Base-by-base conservation (phyloP, 1,139 yeast species). In the Meyerozyma smithsonii region DNA sequence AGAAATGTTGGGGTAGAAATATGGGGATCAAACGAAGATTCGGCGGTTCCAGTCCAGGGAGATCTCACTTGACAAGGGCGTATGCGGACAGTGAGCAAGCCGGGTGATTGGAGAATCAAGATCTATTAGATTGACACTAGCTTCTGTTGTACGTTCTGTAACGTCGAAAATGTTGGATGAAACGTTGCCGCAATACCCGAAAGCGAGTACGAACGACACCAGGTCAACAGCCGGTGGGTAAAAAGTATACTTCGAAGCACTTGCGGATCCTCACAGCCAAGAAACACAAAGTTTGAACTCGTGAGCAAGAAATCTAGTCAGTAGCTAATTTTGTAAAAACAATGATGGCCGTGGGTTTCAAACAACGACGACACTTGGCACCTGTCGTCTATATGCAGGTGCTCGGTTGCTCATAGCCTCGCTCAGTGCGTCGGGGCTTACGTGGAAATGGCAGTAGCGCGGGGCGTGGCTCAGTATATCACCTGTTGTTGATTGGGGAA, bases 291-390 rank as follows among this genome's bases (percentile, higher is more conserved):
- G n/a, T n/a, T n/a, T n/a, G n/a, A n/a, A n/a, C 30, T 26, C 17
- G 16, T 26, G n/a, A 12, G 8, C 30, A 15, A 26, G 10, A 26
- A 26, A 14, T 26, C 12, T 26, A 15, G 30, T 5, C 17, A 26
- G 8, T 26, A 26, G 10, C 17, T 6, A 26, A 6, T 8, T 11
- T 23, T 23, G 30, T 26, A 15, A 26, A 12, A 26, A n/a, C 12
- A 25, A 25, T 26, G 15, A 15, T 12, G 15, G 30, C 10, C 10
- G 16, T 6, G 30, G 11, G 17, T 26, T 15, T 26, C 30, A n/a
- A n/a, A n/a, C 17, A 14, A 26, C 30, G 10, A 26, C 30, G 30
- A 26, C 30, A 26, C 30, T 26, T 26, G 30, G 30, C 30, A 26
- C 30, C 30, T 15, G 30, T 15, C 17, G 30, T 10, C 17, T 26